These are phyloP conservation scores for Annulohypoxylon moriforme DNA, from an alignment of 495 filamentous ascomycete genomes.

Conservation along the genomic window DNA sequence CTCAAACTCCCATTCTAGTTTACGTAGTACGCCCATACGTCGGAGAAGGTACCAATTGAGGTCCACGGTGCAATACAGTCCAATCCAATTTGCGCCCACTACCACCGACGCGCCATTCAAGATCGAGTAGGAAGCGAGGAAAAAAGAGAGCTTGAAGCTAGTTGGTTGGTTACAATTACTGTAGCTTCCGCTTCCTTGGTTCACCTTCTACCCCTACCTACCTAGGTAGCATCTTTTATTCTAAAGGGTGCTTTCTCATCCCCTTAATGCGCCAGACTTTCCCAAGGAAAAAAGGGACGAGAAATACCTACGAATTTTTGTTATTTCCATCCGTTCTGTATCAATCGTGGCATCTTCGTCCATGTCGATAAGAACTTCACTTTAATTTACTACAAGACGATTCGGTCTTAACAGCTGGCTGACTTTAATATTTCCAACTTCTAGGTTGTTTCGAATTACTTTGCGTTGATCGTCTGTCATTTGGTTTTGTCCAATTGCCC, in stretches of 20 bases:
- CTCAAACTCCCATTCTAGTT: conserved; percentile 8
- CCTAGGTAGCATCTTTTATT: conserved; percentile 12
- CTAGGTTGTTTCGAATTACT: conserved; percentile 36
- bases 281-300: background rate
- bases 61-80: conserved; percentile 1
- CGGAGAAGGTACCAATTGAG: conserved; percentile 25
- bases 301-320: conserved; percentile 2
- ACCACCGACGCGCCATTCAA: conserved; percentile 26
- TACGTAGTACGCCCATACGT: conserved; percentile 27
- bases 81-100: conserved; percentile 30
- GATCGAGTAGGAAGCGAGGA: conserved; percentile 22
- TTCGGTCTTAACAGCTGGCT: conserved; percentile 27
- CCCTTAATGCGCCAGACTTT: conserved; percentile 24
- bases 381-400: conserved; percentile 21
- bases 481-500: conserved; percentile 16
- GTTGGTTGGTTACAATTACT: conserved; percentile 34
- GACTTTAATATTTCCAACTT: conserved; percentile 28
- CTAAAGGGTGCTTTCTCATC: conserved; percentile 5
- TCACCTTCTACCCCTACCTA: background rate
- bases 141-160: conserved; percentile 34
- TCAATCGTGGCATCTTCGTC: conserved; percentile 25
- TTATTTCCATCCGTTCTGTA: conserved; percentile 12
- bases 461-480: conserved; percentile 32
- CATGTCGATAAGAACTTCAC: conserved; percentile 12
- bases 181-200: conserved; percentile 36